Evolutionary conservation across 768 basidiomycete species (phyloP), one percentile per base, ranked within the genome.

Genomic region (Epithele typhae): DNA sequence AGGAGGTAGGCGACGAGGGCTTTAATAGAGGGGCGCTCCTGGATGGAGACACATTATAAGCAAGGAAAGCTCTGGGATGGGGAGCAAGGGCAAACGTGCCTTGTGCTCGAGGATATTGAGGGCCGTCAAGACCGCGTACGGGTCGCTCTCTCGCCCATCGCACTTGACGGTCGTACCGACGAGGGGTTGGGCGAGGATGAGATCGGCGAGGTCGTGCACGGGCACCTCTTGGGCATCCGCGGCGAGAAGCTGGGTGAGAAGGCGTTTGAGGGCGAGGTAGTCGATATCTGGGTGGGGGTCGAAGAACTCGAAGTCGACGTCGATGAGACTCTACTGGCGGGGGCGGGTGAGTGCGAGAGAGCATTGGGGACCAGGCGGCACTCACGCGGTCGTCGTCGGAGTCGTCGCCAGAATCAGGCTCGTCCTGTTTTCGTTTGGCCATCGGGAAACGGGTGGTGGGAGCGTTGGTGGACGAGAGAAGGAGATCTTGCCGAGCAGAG

Each of bases 271-370:
- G 2, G 93, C 91, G 52, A 87, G 82, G 62, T 87, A 96, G 68
- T 98, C 94, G 57, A 89, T 67, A 21, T 64, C 75, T 3, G 87
- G 80, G 54, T 88, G 84, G 5, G 90, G 82, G 63, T 90, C 84
- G 74, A 90, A 94, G 63, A 96, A 98, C 54, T 96, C 92, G 59
- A 98, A 97, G 59, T 87, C 84, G 55, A 94, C 85, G 65, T 94
- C 78, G 67, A 94, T 75, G 57, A 85, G 75, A 60, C 72, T 77
- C 77, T 81, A 69, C 67, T 65, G 58, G 46, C 51, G 50, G 58
- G n/a, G n/a, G 18, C 38, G 36, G 45, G 33, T 43, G 38, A 44
- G 48, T 39, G 45, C 37, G 45, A 14, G 14, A 30, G 18, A 5
- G 42, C 5, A 17, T 10, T 39, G 7, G 19, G 15, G 15, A 9